These are phyloP conservation scores for Daldinia eschscholtzii DNA, from an alignment of 2,329 filamentous ascomycete genomes.

Conservation along the genomic window DNA sequence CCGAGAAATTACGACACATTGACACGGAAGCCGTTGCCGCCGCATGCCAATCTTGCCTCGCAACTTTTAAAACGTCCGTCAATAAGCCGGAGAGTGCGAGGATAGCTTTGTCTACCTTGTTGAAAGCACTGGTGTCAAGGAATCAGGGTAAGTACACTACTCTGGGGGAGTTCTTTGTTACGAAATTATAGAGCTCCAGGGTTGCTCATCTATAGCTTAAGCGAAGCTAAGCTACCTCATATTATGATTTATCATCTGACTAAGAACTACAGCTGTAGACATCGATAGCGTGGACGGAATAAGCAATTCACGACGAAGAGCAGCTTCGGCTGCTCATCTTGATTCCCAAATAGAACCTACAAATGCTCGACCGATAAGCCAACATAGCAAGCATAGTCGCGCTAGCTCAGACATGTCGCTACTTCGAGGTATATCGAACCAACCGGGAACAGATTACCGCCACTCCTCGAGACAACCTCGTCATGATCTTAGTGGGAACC, in stretches of 20 bases:
- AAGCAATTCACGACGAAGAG: slow-evolving; percentile 63
- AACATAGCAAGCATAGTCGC: slow-evolving; percentile 75
- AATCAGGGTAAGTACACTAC: slow-evolving; percentile 72
- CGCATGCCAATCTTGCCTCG: slow-evolving; percentile 77
- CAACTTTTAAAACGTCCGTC: slow-evolving; percentile 79
- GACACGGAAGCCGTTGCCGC: slow-evolving; percentile 73
- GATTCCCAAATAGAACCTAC: slow-evolving; percentile 66
- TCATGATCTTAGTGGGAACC: slow-evolving; percentile 58
- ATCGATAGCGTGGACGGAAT: slow-evolving; percentile 58
- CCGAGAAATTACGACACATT: slow-evolving; percentile 76
- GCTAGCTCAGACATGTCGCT: slow-evolving; percentile 78
- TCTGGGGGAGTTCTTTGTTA: not conserved
- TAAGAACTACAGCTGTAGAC: slow-evolving; percentile 42
- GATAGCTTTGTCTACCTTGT: slow-evolving; percentile 79
- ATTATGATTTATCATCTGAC: slow-evolving; percentile 16
- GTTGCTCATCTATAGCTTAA: not conserved
- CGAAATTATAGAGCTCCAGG: not conserved
- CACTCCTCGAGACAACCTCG: slow-evolving; percentile 61
- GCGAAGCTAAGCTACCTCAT: not conserved
- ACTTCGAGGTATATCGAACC: slow-evolving; percentile 65
- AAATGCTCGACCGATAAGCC: slow-evolving; percentile 66
- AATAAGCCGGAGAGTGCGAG: slow-evolving; percentile 78
- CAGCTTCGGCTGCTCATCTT: slow-evolving; percentile 72
- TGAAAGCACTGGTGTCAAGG: slow-evolving; percentile 76
- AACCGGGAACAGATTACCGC: slow-evolving; percentile 60